phyloP scores from a whole-genome alignment of 257 asterid genomes.

The Solanum bulbocastanum region DNA sequence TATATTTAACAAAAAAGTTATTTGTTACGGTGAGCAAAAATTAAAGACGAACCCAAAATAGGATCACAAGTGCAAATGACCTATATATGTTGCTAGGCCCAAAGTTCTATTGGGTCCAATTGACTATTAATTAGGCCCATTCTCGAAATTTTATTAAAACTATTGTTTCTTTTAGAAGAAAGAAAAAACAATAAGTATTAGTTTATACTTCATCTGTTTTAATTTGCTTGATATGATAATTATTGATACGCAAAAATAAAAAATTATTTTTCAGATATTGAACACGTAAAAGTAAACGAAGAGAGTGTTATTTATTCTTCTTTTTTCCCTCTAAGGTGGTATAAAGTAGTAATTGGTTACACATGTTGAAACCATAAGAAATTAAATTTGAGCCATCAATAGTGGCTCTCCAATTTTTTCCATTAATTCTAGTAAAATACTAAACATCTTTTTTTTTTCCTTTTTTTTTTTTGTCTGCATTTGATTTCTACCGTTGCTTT shows the following conservation, averaged over 20 bases:
- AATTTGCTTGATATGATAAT: not conserved
- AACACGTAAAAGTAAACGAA: too few relatives aligned
- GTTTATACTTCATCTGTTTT: not conserved
- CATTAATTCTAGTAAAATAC: not conserved
- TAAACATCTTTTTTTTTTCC: not conserved
- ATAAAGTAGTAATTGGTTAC: not conserved
- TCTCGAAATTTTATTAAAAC: too few relatives aligned
- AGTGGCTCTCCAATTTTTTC: not conserved
- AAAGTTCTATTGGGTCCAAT: not conserved
- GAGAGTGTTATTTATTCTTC: not conserved
- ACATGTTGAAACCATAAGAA: not conserved
- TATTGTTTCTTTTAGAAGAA: too few relatives aligned
- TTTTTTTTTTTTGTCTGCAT: not conserved
- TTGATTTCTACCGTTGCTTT: not conserved
- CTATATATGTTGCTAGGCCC: not conserved
- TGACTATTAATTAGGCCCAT: not conserved
- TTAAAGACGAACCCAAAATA: too few relatives aligned
- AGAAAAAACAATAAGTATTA: too few relatives aligned
- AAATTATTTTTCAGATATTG: not conserved
- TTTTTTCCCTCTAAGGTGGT: not conserved
- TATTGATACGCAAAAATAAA: not conserved
- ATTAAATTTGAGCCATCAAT: not conserved
- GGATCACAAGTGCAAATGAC: not conserved
- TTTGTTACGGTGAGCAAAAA: too few relatives aligned
- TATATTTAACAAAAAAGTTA: too few relatives aligned